These are phyloP conservation scores for Coemansia nantahalensis DNA, from an alignment of 192 early-diverging fungal genomes.

Conservation along the genomic window DNA sequence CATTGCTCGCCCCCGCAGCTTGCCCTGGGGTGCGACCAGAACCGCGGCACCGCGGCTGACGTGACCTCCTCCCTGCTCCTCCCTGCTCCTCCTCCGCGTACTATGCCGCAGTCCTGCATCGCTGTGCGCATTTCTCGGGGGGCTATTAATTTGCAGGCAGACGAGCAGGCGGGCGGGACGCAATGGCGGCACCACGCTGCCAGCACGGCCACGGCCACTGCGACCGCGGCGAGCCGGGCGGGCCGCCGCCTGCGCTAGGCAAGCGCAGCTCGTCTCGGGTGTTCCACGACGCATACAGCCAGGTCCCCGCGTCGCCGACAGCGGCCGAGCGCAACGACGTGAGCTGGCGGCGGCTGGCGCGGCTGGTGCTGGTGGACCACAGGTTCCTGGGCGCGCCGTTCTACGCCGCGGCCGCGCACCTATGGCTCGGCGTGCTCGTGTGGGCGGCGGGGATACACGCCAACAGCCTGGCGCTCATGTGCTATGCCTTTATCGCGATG, in stretches of 20 bases:
- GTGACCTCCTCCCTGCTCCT: too few species aligned
- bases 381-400: constrained; percentile 23
- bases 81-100: neutral
- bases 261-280: constrained; percentile 5
- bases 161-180: neutral
- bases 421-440: constrained; percentile 8
- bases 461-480: constrained; percentile 29
- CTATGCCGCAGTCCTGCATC: neutral
- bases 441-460: constrained; percentile 26
- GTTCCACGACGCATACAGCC: constrained; percentile 12
- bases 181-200: neutral
- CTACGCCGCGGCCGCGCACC: constrained; percentile 18
- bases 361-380: constrained; percentile 19
- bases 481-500: constrained; percentile 29
- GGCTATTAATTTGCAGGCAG: too few species aligned
- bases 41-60: too few species aligned
- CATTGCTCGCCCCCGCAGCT: too few species aligned
- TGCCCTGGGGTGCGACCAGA: too few species aligned
- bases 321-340: neutral
- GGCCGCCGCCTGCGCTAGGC: neutral
- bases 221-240: neutral
- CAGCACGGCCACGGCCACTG: neutral
- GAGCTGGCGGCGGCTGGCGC: constrained; percentile 33
- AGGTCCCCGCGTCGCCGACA: neutral
- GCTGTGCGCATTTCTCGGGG: too few species aligned